Base-by-base conservation (phyloP, 345 rosid genomes). In the Populus simonii region DNA sequence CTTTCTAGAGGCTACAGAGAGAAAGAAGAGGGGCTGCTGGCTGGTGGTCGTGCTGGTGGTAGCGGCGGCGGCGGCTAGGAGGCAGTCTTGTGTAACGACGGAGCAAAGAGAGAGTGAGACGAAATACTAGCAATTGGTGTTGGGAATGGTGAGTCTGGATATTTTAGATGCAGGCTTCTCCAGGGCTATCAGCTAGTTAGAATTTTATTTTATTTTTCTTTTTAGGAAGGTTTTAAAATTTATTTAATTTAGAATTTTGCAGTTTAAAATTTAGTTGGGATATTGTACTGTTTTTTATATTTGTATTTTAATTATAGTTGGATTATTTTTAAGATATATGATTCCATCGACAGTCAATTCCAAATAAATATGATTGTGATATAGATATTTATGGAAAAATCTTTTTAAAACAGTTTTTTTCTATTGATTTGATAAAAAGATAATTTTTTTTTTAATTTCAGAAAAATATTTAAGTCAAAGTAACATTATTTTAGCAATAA, bases 11-110 rank as follows among this genome's bases (percentile, higher is more conserved):
- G 61, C 23, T 20, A 22, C 3, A 22, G 12, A 15, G 11, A 39
- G 31, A 62, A 27, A 35, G 8, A 36, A 9, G 8, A 17, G 31
- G 25, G 61, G 25, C 0, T 55, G 12, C 15, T 59, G 29, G 29
- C 29, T 1, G 29, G 63, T 59, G 6, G 63, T 23, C 13, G 38
- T 18, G 5, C 23, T 67, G n/a, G 70, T 17, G 12, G 36, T 18
- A 13, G 70, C 23, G 1, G 66, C 66, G 11, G 66, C 27, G 66
- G 66, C 9, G 70, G 23, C 41, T 33, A 29, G 13, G 55, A 10
- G 20, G 43, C 71, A 39, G 43, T 67, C 23, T 23, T 55, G 72
- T 63, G 38, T 41, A 20, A 38, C 76, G 66, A 78, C 74, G 70
- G 70, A 71, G 51, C 75, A 33, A 38, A 25, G 27, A 75, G 63